phyloP scores from a whole-genome alignment of 305 asterid genomes.

The Rubia tinctorum region DNA sequence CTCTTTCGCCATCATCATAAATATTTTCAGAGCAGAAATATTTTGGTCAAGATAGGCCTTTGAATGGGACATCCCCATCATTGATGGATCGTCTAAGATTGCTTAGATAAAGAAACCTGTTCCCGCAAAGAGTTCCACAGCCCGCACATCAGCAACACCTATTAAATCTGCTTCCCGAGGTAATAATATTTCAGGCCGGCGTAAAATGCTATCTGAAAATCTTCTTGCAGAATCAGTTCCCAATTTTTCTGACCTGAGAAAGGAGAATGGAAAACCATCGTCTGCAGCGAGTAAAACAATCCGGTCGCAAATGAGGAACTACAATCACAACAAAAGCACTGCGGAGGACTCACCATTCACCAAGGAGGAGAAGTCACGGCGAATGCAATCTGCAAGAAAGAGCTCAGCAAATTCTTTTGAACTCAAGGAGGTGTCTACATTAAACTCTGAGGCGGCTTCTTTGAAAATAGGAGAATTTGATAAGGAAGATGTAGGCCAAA shows the following conservation, averaged over 20 bases:
- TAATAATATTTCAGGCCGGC: slow-evolving; percentile 53
- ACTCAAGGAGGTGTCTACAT: slow-evolving; percentile 35
- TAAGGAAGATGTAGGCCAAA: slow-evolving; percentile 35
- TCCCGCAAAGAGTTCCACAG: slow-evolving; percentile 49
- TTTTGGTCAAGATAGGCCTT: slow-evolving; percentile 34
- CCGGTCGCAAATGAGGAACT: slow-evolving; percentile 59
- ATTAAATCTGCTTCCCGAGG: slow-evolving; percentile 52
- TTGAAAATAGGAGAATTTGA: slow-evolving; percentile 44
- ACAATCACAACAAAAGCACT: slow-evolving; percentile 63
- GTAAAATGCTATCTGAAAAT: slow-evolving; percentile 69
- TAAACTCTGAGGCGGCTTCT: slow-evolving; percentile 47
- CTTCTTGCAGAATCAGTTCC: slow-evolving; percentile 84
- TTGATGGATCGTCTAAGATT: slow-evolving; percentile 44
- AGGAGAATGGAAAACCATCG: slow-evolving; percentile 78
- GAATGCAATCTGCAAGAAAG: slow-evolving; percentile 55
- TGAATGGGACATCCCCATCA: slow-evolving; percentile 37
- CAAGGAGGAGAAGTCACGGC: slow-evolving; percentile 68
- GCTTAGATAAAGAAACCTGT: slow-evolving; percentile 53
- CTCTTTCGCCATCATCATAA: slow-evolving; percentile 29
- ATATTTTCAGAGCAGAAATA: slow-evolving; percentile 23
- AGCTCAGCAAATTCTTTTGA: slow-evolving; percentile 49
- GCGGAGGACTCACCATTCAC: slow-evolving; percentile 45
- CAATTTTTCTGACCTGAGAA: slow-evolving; percentile 51
- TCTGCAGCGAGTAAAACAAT: slow-evolving; percentile 53
- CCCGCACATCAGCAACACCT: slow-evolving; percentile 54